phyloP scores from a whole-genome alignment of 1,284 basidiomycete species.

The Athelia psychrophila region DNA sequence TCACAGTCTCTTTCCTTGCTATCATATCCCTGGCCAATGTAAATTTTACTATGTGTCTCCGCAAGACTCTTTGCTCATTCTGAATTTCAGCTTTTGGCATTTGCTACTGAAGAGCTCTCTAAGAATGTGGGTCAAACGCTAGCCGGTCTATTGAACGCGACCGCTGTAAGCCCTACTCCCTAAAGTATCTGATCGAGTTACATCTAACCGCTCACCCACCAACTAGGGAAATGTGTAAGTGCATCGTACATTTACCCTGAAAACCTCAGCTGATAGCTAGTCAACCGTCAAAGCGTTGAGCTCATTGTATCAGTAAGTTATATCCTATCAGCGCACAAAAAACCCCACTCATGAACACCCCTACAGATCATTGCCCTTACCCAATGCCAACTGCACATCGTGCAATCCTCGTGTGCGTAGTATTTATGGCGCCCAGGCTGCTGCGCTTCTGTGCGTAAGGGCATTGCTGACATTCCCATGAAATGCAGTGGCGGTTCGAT shows the following conservation, averaged over 20 bases:
- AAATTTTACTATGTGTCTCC: slow-evolving; percentile 5
- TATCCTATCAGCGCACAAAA: slow-evolving; percentile 12
- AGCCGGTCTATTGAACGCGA: slow-evolving; percentile 84
- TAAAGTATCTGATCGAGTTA: slow-evolving; percentile 2
- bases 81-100: slow-evolving; percentile 65
- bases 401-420: slow-evolving; percentile 78
- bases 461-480: too few species aligned
- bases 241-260: not conserved
- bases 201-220: slow-evolving; percentile 6
- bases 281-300: slow-evolving; percentile 54
- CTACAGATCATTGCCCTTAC: slow-evolving; percentile 75
- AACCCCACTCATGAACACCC: slow-evolving; percentile 10
- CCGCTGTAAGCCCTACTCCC: slow-evolving; percentile 51
- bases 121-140: slow-evolving; percentile 82
- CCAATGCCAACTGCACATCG: slow-evolving; percentile 80
- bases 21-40: slow-evolving; percentile 79
- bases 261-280: slow-evolving; percentile 3
- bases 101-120: slow-evolving; percentile 87
- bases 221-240: slow-evolving; percentile 74
- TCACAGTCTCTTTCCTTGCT: slow-evolving; percentile 64
- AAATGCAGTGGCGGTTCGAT: slow-evolving; percentile 73
- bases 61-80: not conserved
- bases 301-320: slow-evolving; percentile 70
- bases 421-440: slow-evolving; percentile 28
- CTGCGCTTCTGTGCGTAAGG: too few species aligned